Conservation (phyloP, 768 basidiomycete genomes). For the Mycena belliarum region DNA sequence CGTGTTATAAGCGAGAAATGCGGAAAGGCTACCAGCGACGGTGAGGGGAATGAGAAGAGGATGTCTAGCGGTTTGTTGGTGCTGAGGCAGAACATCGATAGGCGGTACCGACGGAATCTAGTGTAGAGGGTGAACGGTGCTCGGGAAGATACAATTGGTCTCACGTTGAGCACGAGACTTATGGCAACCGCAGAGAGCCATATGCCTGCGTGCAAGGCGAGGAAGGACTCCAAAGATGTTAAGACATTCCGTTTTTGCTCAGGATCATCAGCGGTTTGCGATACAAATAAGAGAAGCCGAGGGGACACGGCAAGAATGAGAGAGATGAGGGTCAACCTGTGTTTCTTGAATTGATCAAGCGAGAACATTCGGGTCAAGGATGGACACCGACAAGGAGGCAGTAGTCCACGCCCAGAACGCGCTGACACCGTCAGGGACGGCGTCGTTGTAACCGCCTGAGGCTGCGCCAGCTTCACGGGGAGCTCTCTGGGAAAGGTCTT, state of each 20-base stretch:
- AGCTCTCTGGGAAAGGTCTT: slow-evolving; percentile 32
- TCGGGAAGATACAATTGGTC: slow-evolving; percentile 20
- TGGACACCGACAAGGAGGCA: slow-evolving; percentile 33
- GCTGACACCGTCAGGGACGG: slow-evolving; percentile 24
- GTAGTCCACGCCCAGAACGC: slow-evolving; percentile 43
- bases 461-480: slow-evolving; percentile 10
- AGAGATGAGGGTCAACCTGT: slow-evolving; percentile 37
- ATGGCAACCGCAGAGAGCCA: slow-evolving; percentile 56
- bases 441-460: background rate
- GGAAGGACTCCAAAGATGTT: slow-evolving; percentile 69
- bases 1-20: slow-evolving; percentile 70
- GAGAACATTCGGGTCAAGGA: background rate
- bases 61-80: slow-evolving; percentile 38
- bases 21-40: slow-evolving; percentile 50
- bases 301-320: slow-evolving; percentile 53
- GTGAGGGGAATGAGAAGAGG: slow-evolving; percentile 68
- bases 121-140: background rate
- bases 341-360: background rate
- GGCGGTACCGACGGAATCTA: slow-evolving; percentile 50
- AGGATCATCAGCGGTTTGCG: slow-evolving; percentile 40
- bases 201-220: slow-evolving; percentile 67
- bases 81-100: slow-evolving; percentile 31
- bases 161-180: slow-evolving; percentile 61
- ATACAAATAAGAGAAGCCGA: slow-evolving; percentile 66
- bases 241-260: slow-evolving; percentile 41